Evolutionary conservation across 169 alveolate genomes (phyloP).

Genomic region (Theileria orientalis): DNA sequence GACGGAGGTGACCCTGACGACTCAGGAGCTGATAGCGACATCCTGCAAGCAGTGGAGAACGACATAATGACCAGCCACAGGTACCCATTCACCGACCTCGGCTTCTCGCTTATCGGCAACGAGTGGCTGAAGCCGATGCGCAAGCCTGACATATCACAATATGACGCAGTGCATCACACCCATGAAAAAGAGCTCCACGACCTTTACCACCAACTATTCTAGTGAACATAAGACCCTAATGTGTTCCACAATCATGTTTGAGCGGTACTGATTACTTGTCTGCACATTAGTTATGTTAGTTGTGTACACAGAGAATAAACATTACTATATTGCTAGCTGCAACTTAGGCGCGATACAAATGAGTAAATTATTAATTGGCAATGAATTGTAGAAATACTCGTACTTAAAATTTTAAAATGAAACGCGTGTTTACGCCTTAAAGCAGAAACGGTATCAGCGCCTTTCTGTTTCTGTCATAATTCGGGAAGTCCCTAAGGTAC

Average conservation of each 20-base stretch:
- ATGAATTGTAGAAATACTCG: too few relatives aligned
- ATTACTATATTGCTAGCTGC: too few relatives aligned
- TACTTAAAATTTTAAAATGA: background rate
- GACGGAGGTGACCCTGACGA: background rate
- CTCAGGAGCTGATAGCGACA: background rate
- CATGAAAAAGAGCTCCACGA: background rate
- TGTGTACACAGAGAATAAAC: too few relatives aligned
- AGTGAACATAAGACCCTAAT: too few relatives aligned
- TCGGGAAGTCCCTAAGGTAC: conserved; percentile 87
- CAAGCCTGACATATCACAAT: background rate
- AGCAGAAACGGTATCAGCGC: conserved; percentile 89
- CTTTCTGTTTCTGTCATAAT: conserved; percentile 82
- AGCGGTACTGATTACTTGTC: too few relatives aligned
- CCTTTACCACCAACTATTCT: too few relatives aligned
- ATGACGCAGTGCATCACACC: background rate
- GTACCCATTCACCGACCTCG: conserved; percentile 15
- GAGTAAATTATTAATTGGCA: too few relatives aligned
- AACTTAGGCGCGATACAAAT: too few relatives aligned
- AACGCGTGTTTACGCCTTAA: conserved; percentile 17
- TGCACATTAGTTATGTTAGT: too few relatives aligned
- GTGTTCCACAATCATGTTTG: background rate
- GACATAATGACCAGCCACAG: background rate
- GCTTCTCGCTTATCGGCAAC: conserved; percentile 13
- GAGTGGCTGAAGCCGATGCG: background rate
- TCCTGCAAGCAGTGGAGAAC: background rate